Evolutionary conservation across 345 rosid species (phyloP).

Genomic region (Gynandropsis gynandra): DNA sequence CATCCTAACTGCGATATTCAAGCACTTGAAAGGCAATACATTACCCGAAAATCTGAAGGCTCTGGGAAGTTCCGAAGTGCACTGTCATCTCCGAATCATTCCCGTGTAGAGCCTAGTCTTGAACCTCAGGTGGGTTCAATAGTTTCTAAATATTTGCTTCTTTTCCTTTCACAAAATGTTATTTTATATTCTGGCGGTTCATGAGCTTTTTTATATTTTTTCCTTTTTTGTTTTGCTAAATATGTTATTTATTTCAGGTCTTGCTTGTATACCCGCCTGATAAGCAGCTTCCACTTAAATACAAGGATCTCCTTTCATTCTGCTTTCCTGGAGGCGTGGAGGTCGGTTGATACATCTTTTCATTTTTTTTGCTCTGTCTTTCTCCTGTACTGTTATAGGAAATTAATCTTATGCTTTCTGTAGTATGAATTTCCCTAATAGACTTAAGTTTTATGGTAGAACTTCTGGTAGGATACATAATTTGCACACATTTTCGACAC

Average conservation of each 20-base stretch:
- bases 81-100: slow-evolving; percentile 48
- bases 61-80: slow-evolving; percentile 54
- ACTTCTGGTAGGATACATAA: background rate
- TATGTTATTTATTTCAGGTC: slow-evolving; percentile 47
- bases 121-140: slow-evolving; percentile 69
- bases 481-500: too few species aligned
- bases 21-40: slow-evolving; percentile 61
- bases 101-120: slow-evolving; percentile 66
- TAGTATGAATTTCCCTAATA: background rate
- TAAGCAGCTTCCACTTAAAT: slow-evolving; percentile 67
- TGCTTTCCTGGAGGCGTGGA: slow-evolving; percentile 94
- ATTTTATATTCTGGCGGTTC: too few species aligned
- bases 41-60: slow-evolving; percentile 49
- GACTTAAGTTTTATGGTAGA: slow-evolving; percentile 4
- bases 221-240: slow-evolving; percentile 8
- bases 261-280: slow-evolving; percentile 88
- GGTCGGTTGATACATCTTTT: slow-evolving; percentile 35
- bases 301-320: slow-evolving; percentile 85
- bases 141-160: background rate
- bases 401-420: background rate
- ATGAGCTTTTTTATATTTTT: too few species aligned
- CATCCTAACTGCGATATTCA: slow-evolving; percentile 81
- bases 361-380: background rate
- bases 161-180: background rate
- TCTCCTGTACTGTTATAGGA: background rate